phyloP scores from a whole-genome alignment of 2,329 filamentous ascomycete species.

The Penicillium sp. region DNA sequence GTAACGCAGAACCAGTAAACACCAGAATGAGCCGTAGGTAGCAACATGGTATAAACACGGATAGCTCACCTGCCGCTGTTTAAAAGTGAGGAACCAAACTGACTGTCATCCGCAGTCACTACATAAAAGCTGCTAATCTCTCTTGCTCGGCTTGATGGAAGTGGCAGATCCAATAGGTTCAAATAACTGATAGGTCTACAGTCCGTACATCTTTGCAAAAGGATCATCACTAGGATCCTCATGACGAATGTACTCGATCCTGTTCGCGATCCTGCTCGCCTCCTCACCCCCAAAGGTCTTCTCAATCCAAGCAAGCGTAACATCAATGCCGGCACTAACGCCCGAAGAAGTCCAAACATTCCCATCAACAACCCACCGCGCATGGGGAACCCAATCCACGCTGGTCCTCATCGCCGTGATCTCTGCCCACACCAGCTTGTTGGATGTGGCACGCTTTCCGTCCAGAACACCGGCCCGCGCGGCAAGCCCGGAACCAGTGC shows the following conservation, averaged over 20 bases:
- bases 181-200: conserved; percentile 8
- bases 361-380: conserved; percentile 63
- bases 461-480: conserved; percentile 60
- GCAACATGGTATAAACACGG: too few species aligned
- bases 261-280: conserved; percentile 49
- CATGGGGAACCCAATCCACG: conserved; percentile 59
- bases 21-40: too few species aligned
- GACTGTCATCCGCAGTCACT: too few species aligned
- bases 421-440: conserved; percentile 56
- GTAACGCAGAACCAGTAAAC: too few species aligned
- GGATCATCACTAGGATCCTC: conserved; percentile 51
- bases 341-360: conserved; percentile 66
- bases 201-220: conserved; percentile 46
- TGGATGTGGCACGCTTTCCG: conserved; percentile 60
- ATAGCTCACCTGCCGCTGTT: too few species aligned
- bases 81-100: too few species aligned
- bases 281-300: conserved; percentile 52
- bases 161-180: too few species aligned
- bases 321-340: conserved; percentile 61
- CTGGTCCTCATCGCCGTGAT: conserved; percentile 48
- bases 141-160: too few species aligned
- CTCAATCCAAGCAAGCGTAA: conserved; percentile 56
- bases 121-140: too few species aligned
- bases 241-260: conserved; percentile 58
- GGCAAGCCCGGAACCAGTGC: conserved; percentile 60